Percentiles rank a stretch among this genome's conserved stretches.
These are phyloP conservation scores for Citrus mangshanensis DNA, from an alignment of 345 rosid species.

Conservation along the genomic window DNA sequence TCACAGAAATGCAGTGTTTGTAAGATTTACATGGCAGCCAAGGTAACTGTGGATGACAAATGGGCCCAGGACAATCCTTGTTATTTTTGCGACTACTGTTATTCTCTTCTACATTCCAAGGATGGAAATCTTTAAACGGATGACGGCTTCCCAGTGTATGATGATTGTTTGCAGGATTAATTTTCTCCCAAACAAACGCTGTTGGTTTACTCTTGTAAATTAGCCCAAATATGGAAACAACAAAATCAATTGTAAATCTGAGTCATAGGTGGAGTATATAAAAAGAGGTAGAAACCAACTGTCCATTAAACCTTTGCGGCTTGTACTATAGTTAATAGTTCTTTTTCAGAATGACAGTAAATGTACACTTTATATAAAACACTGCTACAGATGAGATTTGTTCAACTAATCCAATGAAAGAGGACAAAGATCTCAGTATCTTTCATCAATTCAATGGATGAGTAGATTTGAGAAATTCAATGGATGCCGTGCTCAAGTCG, in stretches of 20 bases:
- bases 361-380: too few relatives aligned
- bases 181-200: neutral
- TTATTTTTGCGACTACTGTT: conserved; percentile 76
- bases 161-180: conserved; percentile 52
- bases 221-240: neutral
- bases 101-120: conserved; percentile 50
- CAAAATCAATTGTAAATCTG: neutral
- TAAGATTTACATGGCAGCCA: conserved; percentile 54
- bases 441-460: too few relatives aligned
- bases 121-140: conserved; percentile 29
- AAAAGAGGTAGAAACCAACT: neutral
- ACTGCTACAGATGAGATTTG: too few relatives aligned
- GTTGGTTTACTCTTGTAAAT: neutral
- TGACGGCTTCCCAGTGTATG: conserved; percentile 37
- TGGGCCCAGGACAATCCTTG: conserved; percentile 74
- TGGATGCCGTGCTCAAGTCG: too few relatives aligned
- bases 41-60: conserved; percentile 59
- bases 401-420: too few relatives aligned
- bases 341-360: too few relatives aligned
- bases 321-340: too few relatives aligned
- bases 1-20: conserved; percentile 66
- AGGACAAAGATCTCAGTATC: too few relatives aligned
- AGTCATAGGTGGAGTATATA: neutral
- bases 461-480: too few relatives aligned
- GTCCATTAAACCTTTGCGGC: too few relatives aligned